Conservation (phyloP, 2,329 filamentous ascomycete genomes). For the Teratosphaeria zuluensis region DNA sequence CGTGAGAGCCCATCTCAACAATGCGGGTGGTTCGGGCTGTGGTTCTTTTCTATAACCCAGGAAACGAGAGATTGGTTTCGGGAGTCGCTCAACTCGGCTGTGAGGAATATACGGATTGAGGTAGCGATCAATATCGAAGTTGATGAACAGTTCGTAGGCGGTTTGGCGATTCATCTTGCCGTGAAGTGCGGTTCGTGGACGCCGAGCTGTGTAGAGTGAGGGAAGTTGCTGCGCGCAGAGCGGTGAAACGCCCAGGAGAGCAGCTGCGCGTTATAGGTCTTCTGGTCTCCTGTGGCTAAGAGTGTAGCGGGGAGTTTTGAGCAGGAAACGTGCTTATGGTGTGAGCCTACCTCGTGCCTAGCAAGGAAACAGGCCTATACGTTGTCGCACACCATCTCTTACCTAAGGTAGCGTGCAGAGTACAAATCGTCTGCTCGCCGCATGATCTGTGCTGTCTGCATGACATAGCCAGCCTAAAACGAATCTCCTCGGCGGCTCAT, state of each 20-base stretch:
- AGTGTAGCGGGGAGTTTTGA: too few species aligned
- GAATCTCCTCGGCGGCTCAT: neutral
- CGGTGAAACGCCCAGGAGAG: too few species aligned
- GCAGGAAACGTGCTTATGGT: too few species aligned
- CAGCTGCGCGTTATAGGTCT: too few species aligned
- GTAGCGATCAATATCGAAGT: slow-evolving; percentile 69
- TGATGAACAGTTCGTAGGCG: slow-evolving; percentile 57
- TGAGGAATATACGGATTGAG: slow-evolving; percentile 61
- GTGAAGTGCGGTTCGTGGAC: neutral
- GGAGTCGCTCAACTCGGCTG: slow-evolving; percentile 55
- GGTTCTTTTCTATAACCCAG: slow-evolving; percentile 39
- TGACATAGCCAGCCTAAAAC: neutral
- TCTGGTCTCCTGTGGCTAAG: too few species aligned
- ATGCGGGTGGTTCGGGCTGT: slow-evolving; percentile 31
- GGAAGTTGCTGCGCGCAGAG: too few species aligned
- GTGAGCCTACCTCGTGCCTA: too few species aligned
- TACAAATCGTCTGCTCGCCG: too few species aligned
- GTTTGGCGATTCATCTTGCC: slow-evolving; percentile 99
- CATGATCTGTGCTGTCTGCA: neutral
- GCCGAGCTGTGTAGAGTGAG: neutral
- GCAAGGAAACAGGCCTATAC: too few species aligned
- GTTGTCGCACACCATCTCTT: neutral
- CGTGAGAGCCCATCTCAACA: slow-evolving; percentile 33
- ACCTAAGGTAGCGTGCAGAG: neutral
- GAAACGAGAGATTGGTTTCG: slow-evolving; percentile 56